Base-by-base conservation (phyloP, 2,329 filamentous ascomycete species). In the Exophiala sp. region DNA sequence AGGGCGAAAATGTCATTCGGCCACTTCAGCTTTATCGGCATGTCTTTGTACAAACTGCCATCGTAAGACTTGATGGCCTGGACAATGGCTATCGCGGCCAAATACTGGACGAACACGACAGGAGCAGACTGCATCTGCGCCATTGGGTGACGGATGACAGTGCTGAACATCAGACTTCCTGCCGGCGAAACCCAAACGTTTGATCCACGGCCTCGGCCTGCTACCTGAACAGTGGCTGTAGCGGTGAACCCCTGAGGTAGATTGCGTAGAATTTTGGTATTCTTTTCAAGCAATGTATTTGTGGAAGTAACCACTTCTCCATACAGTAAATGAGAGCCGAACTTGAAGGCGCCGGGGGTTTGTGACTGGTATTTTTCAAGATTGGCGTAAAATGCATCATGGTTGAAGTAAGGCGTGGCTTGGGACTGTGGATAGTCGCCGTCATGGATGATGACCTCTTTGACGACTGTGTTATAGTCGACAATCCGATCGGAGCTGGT, bases 131-230 rank as follows among this genome's bases (percentile, higher is more conserved):
- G 73, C 7, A 82, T 83, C 7, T 93, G 77, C 23, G 84, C 75
- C 23, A 86, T 80, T 1, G 86, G 79, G 68, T 98, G 93, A 56
- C 88, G 86, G 58, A 98, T 81, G 32, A 94, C 81, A 0, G 85
- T 88, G 8, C 88, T 95, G 70, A 95, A 93, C 65, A 96, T 85
- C 4, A 97, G 76, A 29, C 81, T 82, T 1, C 93, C 93, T 0
- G 86, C 80, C 0, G 93, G 93, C 0, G 90, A 88, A 3, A 98
- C 82, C 93, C 93, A 98, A 52, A 96, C 87, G 61, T 98, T 98
- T 24, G 79, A 83, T 2, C 93, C 93, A 8, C 93, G 84, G 6
- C 93, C 93, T 30, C 93, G 82, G 6, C 85, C 93, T 0, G 90
- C 87, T 5, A 96, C 75, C 66, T 97, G 91, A 0, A 85, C 88